Base-by-base conservation (phyloP, 2,329 filamentous ascomycete species). In the Ophiocordyceps camponoti-saundersi region DNA sequence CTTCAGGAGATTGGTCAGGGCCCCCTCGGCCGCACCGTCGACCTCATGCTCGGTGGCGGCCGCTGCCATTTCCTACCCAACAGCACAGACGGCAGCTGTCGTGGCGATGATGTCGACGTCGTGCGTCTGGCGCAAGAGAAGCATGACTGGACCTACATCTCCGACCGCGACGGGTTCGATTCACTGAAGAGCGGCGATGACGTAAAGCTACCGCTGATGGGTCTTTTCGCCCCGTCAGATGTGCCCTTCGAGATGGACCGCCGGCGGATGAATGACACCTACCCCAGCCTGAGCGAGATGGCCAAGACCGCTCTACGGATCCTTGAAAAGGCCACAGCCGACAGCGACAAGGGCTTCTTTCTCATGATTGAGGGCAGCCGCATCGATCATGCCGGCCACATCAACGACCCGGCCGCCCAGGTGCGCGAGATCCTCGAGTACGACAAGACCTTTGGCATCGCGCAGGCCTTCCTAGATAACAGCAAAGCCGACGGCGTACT, bases 281-380 rank as follows among this genome's bases (percentile, higher is more conserved):
- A 95, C 59, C 92, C 92, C 3, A 90, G 86, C 16, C 70, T 98
- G 40, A 84, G 85, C 59, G 89, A 95, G 64, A 96, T 95, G 88
- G 79, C 90, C 10, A 73, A 75, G 54, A 86, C 85, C 16, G 90
- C 92, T 1, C 70, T 98, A 51, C 77, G 73, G 15, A 80, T 85
- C 1, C 75, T 98, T 22, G 82, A 83, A 51, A 79, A 80, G 49
- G 92, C 89, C 0, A 95, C 92, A 0, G 72, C 77, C 57, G 72
- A 89, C 58, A 87, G 77, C 51, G 87, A 96, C 41, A 80, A 93
- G 63, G 92, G 92, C 5, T 98, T 96, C 71, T 98, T 98, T 66
- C 71, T 98, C 55, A 95, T 98, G 90, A 93, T 98, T 50, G 92
- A 98, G 64, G 92, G 89, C 5, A 94, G 86, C 56, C 76, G 92